Evolutionary conservation across 345 rosid genomes (phyloP).

Genomic region (Pseudoturritis turrita): DNA sequence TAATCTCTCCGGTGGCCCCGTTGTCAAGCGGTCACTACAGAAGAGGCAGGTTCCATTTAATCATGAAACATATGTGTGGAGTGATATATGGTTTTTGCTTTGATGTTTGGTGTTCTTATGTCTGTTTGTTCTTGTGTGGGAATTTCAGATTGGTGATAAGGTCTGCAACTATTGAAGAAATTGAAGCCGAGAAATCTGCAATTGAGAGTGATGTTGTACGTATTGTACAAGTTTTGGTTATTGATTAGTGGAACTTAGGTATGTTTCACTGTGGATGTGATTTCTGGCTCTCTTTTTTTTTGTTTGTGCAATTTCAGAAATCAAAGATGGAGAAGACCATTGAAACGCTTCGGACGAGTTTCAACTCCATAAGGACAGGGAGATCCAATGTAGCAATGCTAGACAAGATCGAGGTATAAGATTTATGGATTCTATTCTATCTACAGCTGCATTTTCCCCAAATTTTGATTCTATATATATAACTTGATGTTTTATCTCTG

Average conservation of each 20-base stretch:
- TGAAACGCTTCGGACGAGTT: slow-evolving; percentile 64
- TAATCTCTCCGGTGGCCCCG: slow-evolving; percentile 27
- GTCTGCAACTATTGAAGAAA: slow-evolving; percentile 86
- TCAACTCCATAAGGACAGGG: slow-evolving; percentile 87
- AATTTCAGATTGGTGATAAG: slow-evolving; percentile 53
- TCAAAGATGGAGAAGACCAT: slow-evolving; percentile 90
- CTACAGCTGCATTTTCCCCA: background rate
- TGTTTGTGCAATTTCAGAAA: slow-evolving; percentile 40
- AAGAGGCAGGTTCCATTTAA: slow-evolving; percentile 43
- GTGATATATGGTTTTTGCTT: background rate
- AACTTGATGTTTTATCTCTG: background rate
- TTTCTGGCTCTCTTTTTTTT: background rate
- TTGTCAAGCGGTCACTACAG: slow-evolving; percentile 33
- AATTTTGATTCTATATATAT: background rate
- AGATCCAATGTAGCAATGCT: slow-evolving; percentile 79
- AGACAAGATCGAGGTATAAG: slow-evolving; percentile 74
- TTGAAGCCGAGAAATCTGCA: slow-evolving; percentile 72
- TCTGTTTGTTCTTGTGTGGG: background rate
- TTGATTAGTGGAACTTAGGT: background rate
- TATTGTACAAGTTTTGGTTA: background rate
- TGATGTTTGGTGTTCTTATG: background rate
- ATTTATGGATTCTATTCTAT: background rate
- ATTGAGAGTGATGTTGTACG: slow-evolving; percentile 83
- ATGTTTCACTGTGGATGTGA: background rate
- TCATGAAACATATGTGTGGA: background rate